Evolutionary conservation across 768 basidiomycete species (phyloP).

Genomic region (Rhodotorula babjevae): DNA sequence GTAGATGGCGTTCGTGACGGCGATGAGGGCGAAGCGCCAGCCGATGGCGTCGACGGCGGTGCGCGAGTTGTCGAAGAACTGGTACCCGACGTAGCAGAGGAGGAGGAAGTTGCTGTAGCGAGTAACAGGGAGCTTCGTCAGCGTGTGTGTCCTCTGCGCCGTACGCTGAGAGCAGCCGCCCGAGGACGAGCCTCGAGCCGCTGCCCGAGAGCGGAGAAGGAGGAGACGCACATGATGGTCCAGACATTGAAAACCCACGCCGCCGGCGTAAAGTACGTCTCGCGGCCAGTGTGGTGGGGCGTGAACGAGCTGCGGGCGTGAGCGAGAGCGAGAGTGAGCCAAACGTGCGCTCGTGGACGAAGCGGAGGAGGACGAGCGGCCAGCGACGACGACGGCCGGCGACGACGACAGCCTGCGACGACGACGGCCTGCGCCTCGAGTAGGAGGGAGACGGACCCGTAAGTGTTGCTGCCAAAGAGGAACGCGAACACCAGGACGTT

Average conservation of each 20-base stretch:
- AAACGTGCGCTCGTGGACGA: too few species aligned
- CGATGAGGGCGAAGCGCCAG: constrained; percentile 88
- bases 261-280: constrained; percentile 91
- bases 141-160: too few species aligned
- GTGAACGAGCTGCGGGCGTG: neutral
- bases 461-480: constrained; percentile 24
- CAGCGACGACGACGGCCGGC: too few species aligned
- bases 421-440: neutral
- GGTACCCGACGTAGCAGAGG: constrained; percentile 73
- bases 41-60: constrained; percentile 75
- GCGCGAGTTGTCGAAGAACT: constrained; percentile 40
- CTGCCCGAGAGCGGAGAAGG: too few species aligned
- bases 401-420: too few species aligned
- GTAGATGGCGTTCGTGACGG: constrained; percentile 70
- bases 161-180: too few species aligned
- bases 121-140: too few species aligned
- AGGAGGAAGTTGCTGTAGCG: constrained; percentile 69
- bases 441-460: neutral
- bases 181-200: too few species aligned
- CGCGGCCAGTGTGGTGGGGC: constrained; percentile 61
- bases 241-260: constrained; percentile 89
- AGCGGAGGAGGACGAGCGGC: too few species aligned
- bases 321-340: neutral
- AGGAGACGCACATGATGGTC: constrained; percentile 39
- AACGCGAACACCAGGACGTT: constrained; percentile 27